Base-by-base conservation (phyloP, 441 rosid species). In the Adansonia grandidieri region DNA sequence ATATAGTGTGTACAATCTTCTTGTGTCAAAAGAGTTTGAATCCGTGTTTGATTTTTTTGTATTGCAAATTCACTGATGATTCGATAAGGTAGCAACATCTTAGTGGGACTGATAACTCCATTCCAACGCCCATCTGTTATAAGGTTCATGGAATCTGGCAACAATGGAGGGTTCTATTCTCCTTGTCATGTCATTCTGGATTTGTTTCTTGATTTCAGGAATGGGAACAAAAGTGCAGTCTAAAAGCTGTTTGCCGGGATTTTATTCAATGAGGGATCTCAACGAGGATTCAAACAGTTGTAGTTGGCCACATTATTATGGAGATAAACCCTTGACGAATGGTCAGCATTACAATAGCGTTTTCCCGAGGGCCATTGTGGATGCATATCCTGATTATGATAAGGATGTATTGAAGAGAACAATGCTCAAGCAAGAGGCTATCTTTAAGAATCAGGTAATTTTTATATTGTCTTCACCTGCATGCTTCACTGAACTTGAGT, bases 341-440 rank as follows among this genome's bases (percentile, higher is more conserved):
- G 90, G 90, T 81, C 96, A 87, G 64, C 89, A 80, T 84, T 90
- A 80, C 80, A 91, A 87, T 79, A 88, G 88, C 67, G 84, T 83
- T 82, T 74, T 84, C 11, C 87, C 93, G 0, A 87, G 87, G 82
- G 80, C 87, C 45, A 11, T 88, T 62, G 69, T 84, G 0, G 93
- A 91, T 76, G 77, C 87, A n/a, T 88, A 84, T 82, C 83, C 85
- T 2, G 90, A 80, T 42, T 83, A 80, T 73, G 96, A 88, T 57
- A 90, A 89, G 82, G 97, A 91, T 78, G 70, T 71, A 32, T 88
- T 95, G 82, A 93, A 89, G 87, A 89, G 75, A 83, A 93, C 88
- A 62, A 93, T 97, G 92, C 91, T 97, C 20, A 86, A 93, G 81
- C 99, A 97, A 51, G 98, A 97, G 85, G 89, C 95, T 57, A 87